These are phyloP conservation scores for Penicillium parvum DNA, from an alignment of 495 filamentous ascomycete species.

Conservation along the genomic window DNA sequence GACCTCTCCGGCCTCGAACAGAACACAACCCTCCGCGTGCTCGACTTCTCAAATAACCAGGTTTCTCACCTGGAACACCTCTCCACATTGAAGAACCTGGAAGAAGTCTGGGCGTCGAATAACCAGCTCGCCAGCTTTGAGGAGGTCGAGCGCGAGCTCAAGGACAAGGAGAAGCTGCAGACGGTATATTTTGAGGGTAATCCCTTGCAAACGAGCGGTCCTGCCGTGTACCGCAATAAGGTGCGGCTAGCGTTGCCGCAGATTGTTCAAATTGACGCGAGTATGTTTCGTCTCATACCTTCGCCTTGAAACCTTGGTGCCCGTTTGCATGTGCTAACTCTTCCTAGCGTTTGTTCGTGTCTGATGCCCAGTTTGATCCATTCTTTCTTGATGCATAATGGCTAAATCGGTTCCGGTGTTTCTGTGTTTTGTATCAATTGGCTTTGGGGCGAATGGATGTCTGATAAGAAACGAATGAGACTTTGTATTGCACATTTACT, in stretches of 20 bases:
- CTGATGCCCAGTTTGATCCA: too few species aligned
- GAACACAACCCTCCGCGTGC: slow-evolving; percentile 64
- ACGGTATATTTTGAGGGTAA: slow-evolving; percentile 99
- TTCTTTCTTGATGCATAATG: too few species aligned
- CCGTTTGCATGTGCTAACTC: slow-evolving; percentile 7
- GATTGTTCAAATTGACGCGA: slow-evolving; percentile 91
- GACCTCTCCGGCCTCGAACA: slow-evolving; percentile 69
- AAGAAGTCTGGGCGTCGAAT: slow-evolving; percentile 94
- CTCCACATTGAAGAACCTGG: slow-evolving; percentile 61
- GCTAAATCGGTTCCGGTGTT: too few species aligned
- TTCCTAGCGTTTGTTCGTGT: slow-evolving; percentile 32
- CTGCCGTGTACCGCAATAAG: slow-evolving; percentile 88
- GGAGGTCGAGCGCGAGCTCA: slow-evolving; percentile 78
- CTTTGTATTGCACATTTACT: too few species aligned
- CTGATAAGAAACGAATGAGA: too few species aligned
- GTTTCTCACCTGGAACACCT: slow-evolving; percentile 70
- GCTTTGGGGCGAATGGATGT: too few species aligned
- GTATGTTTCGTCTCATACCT: slow-evolving; percentile 53
- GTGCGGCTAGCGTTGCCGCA: slow-evolving; percentile 81
- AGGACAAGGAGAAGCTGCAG: slow-evolving; percentile 69
- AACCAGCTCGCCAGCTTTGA: slow-evolving; percentile 74
- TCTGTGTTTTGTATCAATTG: too few species aligned
- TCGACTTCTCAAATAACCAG: slow-evolving; percentile 91
- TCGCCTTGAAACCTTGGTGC: not conserved
- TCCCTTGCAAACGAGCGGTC: slow-evolving; percentile 71